These are phyloP conservation scores for Scheffersomyces lignosus DNA, from an alignment of 805 yeast genomes.

Conservation along the genomic window DNA sequence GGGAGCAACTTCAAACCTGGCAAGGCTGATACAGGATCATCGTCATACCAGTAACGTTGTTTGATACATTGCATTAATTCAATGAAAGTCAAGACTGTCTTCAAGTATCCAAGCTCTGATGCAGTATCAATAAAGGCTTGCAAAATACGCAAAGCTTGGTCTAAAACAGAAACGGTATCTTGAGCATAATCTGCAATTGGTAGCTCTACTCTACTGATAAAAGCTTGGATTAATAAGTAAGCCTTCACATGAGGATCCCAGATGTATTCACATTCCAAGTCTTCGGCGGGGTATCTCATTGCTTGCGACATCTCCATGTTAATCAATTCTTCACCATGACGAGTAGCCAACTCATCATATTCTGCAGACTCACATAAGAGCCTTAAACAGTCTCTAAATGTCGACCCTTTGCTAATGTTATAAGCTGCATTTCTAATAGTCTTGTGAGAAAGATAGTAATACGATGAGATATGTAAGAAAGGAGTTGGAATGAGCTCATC, in stretches of 20 bases:
- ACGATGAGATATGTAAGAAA: conserved; percentile 80
- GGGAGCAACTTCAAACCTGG: conserved; percentile 43
- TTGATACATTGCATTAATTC: conserved; percentile 81
- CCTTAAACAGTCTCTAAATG: conserved; percentile 64
- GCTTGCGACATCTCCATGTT: conserved; percentile 80
- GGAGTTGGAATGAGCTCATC: conserved; percentile 68
- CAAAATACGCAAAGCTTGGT: conserved; percentile 88
- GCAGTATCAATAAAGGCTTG: conserved; percentile 92
- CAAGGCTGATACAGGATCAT: conserved; percentile 58
- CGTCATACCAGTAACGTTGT: conserved; percentile 86
- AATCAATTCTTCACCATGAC: conserved; percentile 89
- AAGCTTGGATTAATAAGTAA: conserved; percentile 70
- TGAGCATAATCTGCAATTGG: conserved; percentile 96
- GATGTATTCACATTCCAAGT: conserved; percentile 58
- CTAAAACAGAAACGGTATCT: conserved; percentile 89
- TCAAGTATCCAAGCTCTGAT: conserved; percentile 74
- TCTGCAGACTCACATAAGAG: conserved; percentile 67
- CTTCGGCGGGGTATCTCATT: conserved; percentile 61
- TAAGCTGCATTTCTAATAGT: conserved; percentile 72
- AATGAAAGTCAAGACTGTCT: conserved; percentile 61
- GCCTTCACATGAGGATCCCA: conserved; percentile 90
- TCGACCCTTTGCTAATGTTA: conserved; percentile 45
- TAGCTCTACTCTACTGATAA: conserved; percentile 66
- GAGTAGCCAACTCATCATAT: conserved; percentile 83
- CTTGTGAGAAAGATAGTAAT: conserved; percentile 88